A percentile compares a stretch with the other conserved stretches of the same genome.
phyloP scores from a whole-genome alignment of 176 grass and related monocot genomes.

The Alopecurus myosuroides region DNA sequence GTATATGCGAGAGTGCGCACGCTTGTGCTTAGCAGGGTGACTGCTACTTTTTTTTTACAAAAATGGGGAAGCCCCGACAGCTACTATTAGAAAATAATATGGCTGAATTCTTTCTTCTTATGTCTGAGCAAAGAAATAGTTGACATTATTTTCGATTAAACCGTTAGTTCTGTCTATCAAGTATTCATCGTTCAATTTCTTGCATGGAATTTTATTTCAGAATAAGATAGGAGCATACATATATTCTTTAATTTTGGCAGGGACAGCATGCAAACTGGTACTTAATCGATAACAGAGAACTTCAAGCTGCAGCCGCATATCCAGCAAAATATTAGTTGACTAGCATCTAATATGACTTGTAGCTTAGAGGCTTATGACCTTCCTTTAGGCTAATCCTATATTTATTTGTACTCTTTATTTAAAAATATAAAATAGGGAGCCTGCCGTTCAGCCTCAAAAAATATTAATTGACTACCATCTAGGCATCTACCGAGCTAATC shows the following conservation, averaged over 20 bases:
- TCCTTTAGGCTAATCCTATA: too few species aligned
- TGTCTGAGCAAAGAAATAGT: conserved; percentile 10
- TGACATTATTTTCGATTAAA: conserved; percentile 2
- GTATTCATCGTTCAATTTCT: background rate
- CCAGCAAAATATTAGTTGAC: conserved; percentile 22
- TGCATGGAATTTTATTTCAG: background rate
- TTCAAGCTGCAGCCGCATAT: background rate
- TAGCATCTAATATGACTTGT: too few species aligned
- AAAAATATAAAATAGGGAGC: too few species aligned
- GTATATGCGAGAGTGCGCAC: background rate
- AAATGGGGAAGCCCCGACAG: too few species aligned
- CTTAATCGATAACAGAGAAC: background rate
- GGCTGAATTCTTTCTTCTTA: conserved; percentile 8
- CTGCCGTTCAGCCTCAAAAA: too few species aligned
- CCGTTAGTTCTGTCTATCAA: background rate
- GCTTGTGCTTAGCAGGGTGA: background rate
- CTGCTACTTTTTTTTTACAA: too few species aligned
- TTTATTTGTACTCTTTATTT: too few species aligned
- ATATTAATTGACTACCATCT: too few species aligned
- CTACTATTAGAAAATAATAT: conserved; percentile 13
- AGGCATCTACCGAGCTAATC: too few species aligned
- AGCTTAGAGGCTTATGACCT: too few species aligned
- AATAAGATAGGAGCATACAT: background rate
- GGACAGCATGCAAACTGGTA: background rate
- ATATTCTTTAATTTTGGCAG: background rate